Percentiles rank a stretch among this genome's conserved stretches.
Evolutionary conservation across 371 early-diverging fungal genomes (phyloP).

Genomic region (Rhizopus sp.): DNA sequence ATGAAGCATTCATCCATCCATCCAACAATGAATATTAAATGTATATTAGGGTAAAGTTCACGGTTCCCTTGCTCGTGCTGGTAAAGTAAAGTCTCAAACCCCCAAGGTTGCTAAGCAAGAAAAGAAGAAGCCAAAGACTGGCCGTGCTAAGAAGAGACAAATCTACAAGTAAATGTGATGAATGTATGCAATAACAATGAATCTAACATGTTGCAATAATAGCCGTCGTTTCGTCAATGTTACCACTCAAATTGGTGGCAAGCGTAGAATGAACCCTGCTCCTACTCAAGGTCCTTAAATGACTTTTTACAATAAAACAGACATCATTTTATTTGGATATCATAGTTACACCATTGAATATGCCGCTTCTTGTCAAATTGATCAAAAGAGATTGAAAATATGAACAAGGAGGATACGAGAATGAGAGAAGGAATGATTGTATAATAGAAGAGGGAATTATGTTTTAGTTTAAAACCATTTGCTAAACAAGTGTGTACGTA

Average conservation of each 20-base stretch:
- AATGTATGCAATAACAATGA: too few species aligned
- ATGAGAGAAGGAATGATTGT: not conserved
- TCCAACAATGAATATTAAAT: slow-evolving; percentile 8
- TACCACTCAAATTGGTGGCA: slow-evolving; percentile 82
- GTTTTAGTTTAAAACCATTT: not conserved
- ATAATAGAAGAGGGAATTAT: not conserved
- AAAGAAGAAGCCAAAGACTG: slow-evolving; percentile 91
- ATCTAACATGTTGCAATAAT: not conserved
- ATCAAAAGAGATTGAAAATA: too few species aligned
- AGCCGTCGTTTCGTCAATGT: slow-evolving; percentile 95
- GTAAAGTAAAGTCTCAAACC: slow-evolving; percentile 99
- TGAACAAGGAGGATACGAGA: not conserved
- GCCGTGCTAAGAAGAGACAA: slow-evolving; percentile 98
- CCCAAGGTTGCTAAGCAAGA: slow-evolving; percentile 99
- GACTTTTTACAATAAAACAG: slow-evolving; percentile 5
- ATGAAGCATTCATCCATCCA: slow-evolving; percentile 16
- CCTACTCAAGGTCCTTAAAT: slow-evolving; percentile 59
- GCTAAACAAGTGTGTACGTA: too few species aligned
- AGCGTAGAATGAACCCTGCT: slow-evolving; percentile 85
- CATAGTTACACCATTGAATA: too few species aligned
- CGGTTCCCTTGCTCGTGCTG: slow-evolving; percentile 99
- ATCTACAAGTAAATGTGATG: slow-evolving; percentile 63
- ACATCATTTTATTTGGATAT: not conserved
- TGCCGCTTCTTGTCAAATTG: too few species aligned
- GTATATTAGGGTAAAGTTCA: slow-evolving; percentile 94